Evolutionary conservation across 164 flowering plant species (phyloP).

Genomic region (Sextonia rubra): DNA sequence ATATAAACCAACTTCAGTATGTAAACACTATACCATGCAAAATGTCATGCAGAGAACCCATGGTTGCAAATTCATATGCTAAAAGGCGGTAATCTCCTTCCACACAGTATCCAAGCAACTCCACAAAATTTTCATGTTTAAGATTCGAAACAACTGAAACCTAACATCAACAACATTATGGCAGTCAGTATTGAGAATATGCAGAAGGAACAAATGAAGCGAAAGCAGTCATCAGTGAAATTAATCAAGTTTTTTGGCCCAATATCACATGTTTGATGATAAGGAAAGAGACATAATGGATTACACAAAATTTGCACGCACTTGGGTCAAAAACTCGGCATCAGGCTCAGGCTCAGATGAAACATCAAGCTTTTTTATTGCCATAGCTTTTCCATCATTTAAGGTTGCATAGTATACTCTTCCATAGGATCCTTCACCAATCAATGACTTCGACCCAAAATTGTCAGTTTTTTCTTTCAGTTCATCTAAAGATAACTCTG

Average conservation of each 20-base stretch:
- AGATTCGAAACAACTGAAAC: slow-evolving; percentile 15
- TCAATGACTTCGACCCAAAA: slow-evolving; percentile 16
- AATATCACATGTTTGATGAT: not conserved
- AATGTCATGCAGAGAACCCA: slow-evolving; percentile 20
- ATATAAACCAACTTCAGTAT: not conserved
- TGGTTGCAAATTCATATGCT: slow-evolving; percentile 19
- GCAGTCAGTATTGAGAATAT: not conserved
- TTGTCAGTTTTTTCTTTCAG: slow-evolving; percentile 14
- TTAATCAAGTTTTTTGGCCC: not conserved
- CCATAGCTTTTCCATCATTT: slow-evolving; percentile 9
- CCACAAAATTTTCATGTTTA: slow-evolving; percentile 18
- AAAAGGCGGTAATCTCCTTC: slow-evolving; percentile 15
- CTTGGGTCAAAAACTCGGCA: slow-evolving; percentile 12
- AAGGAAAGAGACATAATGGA: not conserved
- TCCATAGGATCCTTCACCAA: slow-evolving; percentile 21
- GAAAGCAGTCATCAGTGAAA: not conserved
- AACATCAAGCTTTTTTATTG: slow-evolving; percentile 17
- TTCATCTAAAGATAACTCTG: slow-evolving; percentile 14
- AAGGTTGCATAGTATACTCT: slow-evolving; percentile 17
- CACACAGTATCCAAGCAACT: slow-evolving; percentile 17
- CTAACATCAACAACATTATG: not conserved
- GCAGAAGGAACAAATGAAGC: not conserved
- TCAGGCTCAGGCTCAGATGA: slow-evolving; percentile 10
- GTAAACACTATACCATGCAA: slow-evolving; percentile 14
- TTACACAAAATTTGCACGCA: not conserved